Evolutionary conservation across 768 basidiomycete species (phyloP).

Genomic region (Rhodotorula sphaerocarpa): DNA sequence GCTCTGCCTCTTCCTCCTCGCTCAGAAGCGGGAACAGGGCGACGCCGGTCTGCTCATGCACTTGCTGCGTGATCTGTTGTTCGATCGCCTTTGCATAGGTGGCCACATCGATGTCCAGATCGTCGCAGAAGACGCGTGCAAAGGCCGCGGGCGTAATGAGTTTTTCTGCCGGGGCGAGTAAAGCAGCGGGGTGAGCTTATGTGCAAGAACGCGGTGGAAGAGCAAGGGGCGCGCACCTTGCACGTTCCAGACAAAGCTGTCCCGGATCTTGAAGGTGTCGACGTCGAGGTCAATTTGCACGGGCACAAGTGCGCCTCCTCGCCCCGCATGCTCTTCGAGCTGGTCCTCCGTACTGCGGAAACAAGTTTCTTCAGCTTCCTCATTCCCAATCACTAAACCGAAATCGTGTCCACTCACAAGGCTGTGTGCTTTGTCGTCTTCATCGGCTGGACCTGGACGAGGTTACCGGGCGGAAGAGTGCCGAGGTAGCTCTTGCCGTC

Average conservation of each 20-base stretch:
- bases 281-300: constrained; percentile 94
- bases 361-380: no score
- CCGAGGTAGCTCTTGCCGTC: constrained; percentile 83
- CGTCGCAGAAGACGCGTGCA: constrained; percentile 75
- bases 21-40: constrained; percentile 51
- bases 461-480: constrained; percentile 67
- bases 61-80: constrained; percentile 77
- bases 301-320: constrained; percentile 61
- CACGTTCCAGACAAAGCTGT: constrained; percentile 92
- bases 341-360: constrained; percentile 57
- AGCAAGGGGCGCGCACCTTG: constrained; percentile 49
- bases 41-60: constrained; percentile 80
- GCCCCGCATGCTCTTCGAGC: constrained; percentile 57
- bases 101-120: constrained; percentile 63
- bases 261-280: constrained; percentile 80
- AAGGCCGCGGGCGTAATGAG: constrained; percentile 77
- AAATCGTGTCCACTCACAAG: constrained; percentile 52
- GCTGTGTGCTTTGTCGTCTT: constrained; percentile 61
- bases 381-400: no score
- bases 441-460: constrained; percentile 58
- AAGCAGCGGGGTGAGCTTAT: neutral
- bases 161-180: constrained; percentile 47
- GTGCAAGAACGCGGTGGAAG: neutral
- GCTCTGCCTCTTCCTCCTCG: constrained; percentile 48
- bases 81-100: constrained; percentile 71